Evolutionary conservation across 2,329 filamentous ascomycete species (phyloP), one percentile per base, ranked within the genome.

Genomic region (Leptosphaerulina australis): DNA sequence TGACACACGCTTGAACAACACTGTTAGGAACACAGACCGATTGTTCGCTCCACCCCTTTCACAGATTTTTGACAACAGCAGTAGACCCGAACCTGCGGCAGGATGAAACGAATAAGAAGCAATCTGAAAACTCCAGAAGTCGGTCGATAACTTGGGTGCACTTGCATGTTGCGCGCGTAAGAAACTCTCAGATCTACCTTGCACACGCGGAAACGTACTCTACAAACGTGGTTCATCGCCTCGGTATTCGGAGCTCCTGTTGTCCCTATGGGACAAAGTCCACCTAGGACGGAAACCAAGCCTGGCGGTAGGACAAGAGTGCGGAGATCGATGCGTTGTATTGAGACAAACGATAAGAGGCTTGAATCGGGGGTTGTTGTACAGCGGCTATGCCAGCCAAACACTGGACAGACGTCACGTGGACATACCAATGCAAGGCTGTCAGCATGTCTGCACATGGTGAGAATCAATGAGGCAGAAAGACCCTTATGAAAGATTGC

Each of bases 1-100:
- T 31, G 29, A 34, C 20, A 36, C 40, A 39, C 28, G 47, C 51
- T 51, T 54, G 46, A 33, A 46, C 41, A 41, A 46, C 40, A 43
- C 21, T 35, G 28, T 44, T 33, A n/a, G 22, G 21, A 25, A 34
- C 29, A 45, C 50, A 53, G 50, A 41, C 45, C 12, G 45, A 37
- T 45, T 49, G 50, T 45, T 33, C 26, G 15, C 29, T 43, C 41
- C 18, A 40, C 34, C 17, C 15, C 3, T 33, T 26, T 25, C 20
- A 41, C 44, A 44, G 18, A 34, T 28, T 24, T 43, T 39, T 31
- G 25, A 43, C 11, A 28, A 26, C 33, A 34, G 50, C 24, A 25
- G 9, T 22, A 9, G 15, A 26, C 12, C 50, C 36, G 35, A 3
- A 26, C 25, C 37, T 34, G 38, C 50, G 39, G 12, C 44, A 17